Evolutionary conservation across 1,284 basidiomycete species (phyloP).

Genomic region (Microbotryum scabiosae): DNA sequence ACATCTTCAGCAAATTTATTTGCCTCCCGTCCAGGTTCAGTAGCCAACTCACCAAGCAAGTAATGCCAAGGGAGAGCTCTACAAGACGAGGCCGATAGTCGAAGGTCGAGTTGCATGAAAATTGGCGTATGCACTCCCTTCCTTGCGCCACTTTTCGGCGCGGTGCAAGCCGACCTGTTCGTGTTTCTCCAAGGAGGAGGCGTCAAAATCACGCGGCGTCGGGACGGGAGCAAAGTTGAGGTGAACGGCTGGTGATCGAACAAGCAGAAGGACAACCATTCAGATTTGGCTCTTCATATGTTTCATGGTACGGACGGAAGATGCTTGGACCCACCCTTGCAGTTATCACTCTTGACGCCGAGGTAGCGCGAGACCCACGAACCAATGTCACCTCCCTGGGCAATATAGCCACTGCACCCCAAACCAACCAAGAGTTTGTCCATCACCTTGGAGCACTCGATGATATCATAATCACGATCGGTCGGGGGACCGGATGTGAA

Average conservation of each 20-base stretch:
- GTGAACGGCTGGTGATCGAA: slow-evolving; percentile 28
- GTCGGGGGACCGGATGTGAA: slow-evolving; percentile 37
- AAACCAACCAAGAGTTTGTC: slow-evolving; percentile 39
- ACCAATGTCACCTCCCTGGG: slow-evolving; percentile 42
- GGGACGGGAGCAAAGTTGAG: slow-evolving; percentile 30
- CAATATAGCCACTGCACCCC: slow-evolving; percentile 38
- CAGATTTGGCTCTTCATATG: no score
- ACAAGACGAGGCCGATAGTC: slow-evolving; percentile 40
- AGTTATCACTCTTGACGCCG: slow-evolving; percentile 28
- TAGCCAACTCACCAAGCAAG: slow-evolving; percentile 37
- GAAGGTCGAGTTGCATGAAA: slow-evolving; percentile 39
- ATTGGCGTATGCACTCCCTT: slow-evolving; percentile 33
- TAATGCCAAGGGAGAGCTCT: slow-evolving; percentile 38
- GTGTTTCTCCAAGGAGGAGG: slow-evolving; percentile 14
- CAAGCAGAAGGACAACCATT: no score
- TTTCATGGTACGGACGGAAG: no score
- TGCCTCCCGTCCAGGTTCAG: no score
- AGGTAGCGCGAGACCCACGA: slow-evolving; percentile 32
- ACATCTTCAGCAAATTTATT: background rate
- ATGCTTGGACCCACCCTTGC: slow-evolving; percentile 32
- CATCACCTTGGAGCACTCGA: slow-evolving; percentile 34
- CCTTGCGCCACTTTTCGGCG: slow-evolving; percentile 28
- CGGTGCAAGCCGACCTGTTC: slow-evolving; percentile 28
- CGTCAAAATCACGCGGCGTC: slow-evolving; percentile 19
- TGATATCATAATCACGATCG: slow-evolving; percentile 33